These are phyloP conservation scores for Xylaria longipes DNA, from an alignment of 495 filamentous ascomycete genomes.

Conservation along the genomic window DNA sequence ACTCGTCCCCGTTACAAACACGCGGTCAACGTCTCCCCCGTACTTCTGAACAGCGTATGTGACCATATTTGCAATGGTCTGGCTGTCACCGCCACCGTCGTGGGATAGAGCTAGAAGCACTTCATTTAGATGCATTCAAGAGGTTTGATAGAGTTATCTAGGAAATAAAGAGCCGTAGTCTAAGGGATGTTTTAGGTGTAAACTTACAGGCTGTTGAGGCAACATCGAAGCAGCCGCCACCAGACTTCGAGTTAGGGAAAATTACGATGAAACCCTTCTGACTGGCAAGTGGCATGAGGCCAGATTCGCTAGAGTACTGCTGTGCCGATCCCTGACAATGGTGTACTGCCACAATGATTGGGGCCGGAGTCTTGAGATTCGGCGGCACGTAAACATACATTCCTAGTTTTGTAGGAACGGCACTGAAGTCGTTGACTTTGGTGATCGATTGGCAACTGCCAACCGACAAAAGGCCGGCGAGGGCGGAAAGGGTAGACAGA, in stretches of 20 bases:
- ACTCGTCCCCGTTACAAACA: conserved; percentile 58
- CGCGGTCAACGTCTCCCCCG: conserved; percentile 53
- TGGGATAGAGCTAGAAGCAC: conserved; percentile 51
- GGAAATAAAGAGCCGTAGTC: too few relatives aligned
- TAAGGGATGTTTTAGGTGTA: background rate
- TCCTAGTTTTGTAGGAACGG: conserved; percentile 51
- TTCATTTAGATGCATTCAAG: background rate
- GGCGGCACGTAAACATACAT: conserved; percentile 65
- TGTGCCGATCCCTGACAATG: conserved; percentile 60
- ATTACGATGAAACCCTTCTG: conserved; percentile 37
- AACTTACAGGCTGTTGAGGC: conserved; percentile 40
- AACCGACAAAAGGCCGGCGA: conserved; percentile 40
- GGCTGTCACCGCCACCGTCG: conserved; percentile 62
- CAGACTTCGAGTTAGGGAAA: conserved; percentile 47
- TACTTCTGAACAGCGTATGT: conserved; percentile 58
- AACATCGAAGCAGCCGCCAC: conserved; percentile 44
- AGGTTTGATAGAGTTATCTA: background rate
- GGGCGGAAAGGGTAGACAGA: conserved; percentile 38
- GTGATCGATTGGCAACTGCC: conserved; percentile 42
- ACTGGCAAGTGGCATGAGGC: conserved; percentile 45
- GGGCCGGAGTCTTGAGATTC: conserved; percentile 55
- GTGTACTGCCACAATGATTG: conserved; percentile 64
- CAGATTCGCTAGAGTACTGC: conserved; percentile 55
- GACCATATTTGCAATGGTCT: conserved; percentile 67
- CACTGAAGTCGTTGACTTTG: conserved; percentile 50